Conservation (phyloP, 2,329 filamentous ascomycete species). For the Colletotrichum cereale region DNA sequence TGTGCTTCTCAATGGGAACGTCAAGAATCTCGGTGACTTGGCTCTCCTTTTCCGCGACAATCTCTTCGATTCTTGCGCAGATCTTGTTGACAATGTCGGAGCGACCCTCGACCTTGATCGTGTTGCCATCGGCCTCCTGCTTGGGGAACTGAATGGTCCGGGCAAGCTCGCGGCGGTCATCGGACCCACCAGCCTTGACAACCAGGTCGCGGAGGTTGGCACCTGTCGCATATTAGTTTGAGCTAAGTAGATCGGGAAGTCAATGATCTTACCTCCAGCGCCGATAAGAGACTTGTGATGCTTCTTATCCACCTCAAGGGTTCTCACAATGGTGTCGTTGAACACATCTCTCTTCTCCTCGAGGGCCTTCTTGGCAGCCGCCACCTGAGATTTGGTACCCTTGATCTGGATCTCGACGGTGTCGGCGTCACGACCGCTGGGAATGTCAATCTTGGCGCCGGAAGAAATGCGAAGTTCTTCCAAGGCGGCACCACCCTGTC, state of each 20-base stretch:
- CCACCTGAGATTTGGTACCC: slow-evolving; percentile 91
- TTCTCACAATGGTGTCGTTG: slow-evolving; percentile 88
- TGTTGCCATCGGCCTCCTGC: slow-evolving; percentile 83
- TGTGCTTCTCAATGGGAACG: slow-evolving; percentile 90
- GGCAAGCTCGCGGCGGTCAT: slow-evolving; percentile 84
- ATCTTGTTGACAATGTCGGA: slow-evolving; percentile 90
- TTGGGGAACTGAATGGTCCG: slow-evolving; percentile 96
- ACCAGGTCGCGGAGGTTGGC: slow-evolving; percentile 89
- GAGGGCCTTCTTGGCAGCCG: slow-evolving; percentile 90
- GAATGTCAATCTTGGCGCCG: slow-evolving; percentile 92
- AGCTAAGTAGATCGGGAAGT: background rate
- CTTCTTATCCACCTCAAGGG: slow-evolving; percentile 92
- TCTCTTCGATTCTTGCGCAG: slow-evolving; percentile 81
- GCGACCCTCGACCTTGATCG: slow-evolving; percentile 89
- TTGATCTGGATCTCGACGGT: slow-evolving; percentile 90
- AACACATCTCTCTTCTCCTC: slow-evolving; percentile 89
- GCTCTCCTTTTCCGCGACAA: slow-evolving; percentile 86
- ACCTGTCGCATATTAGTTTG: slow-evolving; percentile 68
- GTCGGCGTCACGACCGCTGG: slow-evolving; percentile 79
- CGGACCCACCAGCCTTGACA: slow-evolving; percentile 87
- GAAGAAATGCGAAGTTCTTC: slow-evolving; percentile 88
- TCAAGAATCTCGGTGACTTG: slow-evolving; percentile 84
- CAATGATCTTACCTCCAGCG: slow-evolving; percentile 76
- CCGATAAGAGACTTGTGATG: slow-evolving; percentile 93
- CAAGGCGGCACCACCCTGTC: slow-evolving; percentile 89